Evolutionary conservation across 371 early-diverging fungal genomes (phyloP), one percentile per base, ranked within the genome.

Genomic region (Phascolomyces articulosus): DNA sequence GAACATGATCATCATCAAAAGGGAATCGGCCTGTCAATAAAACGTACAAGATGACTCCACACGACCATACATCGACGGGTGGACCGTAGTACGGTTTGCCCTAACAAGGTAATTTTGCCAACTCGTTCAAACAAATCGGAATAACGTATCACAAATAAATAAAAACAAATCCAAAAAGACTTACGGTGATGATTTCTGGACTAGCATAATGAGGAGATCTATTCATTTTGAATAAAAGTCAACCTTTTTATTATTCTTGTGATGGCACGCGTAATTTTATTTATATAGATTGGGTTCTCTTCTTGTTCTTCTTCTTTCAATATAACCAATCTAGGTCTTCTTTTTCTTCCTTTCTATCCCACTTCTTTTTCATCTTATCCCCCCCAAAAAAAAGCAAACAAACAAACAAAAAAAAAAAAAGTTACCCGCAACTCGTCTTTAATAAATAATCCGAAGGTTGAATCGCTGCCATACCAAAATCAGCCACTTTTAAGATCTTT

Each of bases 131-230:
- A 93, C 90, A 10, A 89, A 82, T 18, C 88, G 87, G 3, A 93
- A 95, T 31, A 68, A 94, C 94, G 70, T 91, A 94, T 11, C 16
- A 41, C 41, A 41, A 9, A 16, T n/a, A 41, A 8, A 41, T 16
- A 41, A 11, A 41, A 4, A 41, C 4, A 41, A 4, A 15, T 3
- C 4, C 41, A 41, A 41, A 44, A 24, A 40, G 18, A 34, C 60
- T 63, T 72, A 74, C 87, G 40, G 80, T 83, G 55, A 95, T 90
- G 55, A 97, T 90, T 77, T 97, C 97, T 9, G 97, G 97, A 63
- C 91, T 89, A 21, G 94, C 96, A 79, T 95, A 96, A 68, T 95
- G 93, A 3, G 95, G 91, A 4, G 93, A 93, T 16, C 92, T 77
- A 49, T 9, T 49, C 24, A 49, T 49, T 21, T 49, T 49, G 51